Conservation (phyloP, 441 rosid species). For the Croton setiger region DNA sequence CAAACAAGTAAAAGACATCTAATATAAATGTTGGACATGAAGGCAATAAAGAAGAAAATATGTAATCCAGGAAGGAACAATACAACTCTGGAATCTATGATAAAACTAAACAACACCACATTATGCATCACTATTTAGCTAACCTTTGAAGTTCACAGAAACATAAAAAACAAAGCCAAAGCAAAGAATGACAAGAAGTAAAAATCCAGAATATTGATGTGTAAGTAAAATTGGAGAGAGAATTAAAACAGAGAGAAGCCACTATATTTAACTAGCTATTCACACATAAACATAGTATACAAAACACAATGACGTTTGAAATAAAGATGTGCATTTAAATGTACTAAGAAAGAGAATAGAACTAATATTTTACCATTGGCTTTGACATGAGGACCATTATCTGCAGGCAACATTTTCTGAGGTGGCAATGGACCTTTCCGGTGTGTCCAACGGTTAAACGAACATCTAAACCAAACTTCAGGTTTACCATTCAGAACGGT, state of each 20-base stretch:
- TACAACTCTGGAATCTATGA: neutral
- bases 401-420: slow-evolving; percentile 69
- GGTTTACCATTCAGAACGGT: slow-evolving; percentile 79
- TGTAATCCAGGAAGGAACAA: neutral
- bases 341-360: neutral
- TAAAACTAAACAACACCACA: neutral
- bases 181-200: neutral
- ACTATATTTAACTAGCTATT: neutral
- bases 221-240: neutral
- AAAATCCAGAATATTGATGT: neutral
- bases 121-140: neutral
- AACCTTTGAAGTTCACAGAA: slow-evolving; percentile 3
- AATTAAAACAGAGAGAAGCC: slow-evolving; percentile 1
- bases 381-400: slow-evolving; percentile 55
- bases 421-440: slow-evolving; percentile 71
- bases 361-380: slow-evolving; percentile 47
- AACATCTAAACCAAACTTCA: slow-evolving; percentile 90
- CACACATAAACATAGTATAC: neutral
- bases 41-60: neutral
- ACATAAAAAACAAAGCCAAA: neutral
- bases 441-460: slow-evolving; percentile 95
- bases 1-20: neutral
- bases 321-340: neutral
- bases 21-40: neutral
- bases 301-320: neutral